Base-by-base conservation (phyloP, 805 yeast genomes). In the Lachancea sp. region DNA sequence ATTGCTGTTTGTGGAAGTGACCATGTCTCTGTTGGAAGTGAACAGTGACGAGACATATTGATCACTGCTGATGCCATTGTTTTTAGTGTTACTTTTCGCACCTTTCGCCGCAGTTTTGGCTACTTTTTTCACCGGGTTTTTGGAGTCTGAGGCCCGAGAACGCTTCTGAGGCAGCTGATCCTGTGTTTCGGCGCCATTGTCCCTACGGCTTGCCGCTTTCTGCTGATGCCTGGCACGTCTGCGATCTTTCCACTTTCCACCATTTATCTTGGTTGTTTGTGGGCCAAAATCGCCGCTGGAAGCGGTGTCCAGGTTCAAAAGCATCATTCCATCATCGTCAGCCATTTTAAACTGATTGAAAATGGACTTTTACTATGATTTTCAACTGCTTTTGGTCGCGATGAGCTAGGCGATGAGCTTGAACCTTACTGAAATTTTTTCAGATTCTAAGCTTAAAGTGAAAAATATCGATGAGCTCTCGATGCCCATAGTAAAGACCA, bases 21-120 rank as follows among this genome's bases (percentile, higher is more conserved):
- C 56, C 29, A 76, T 68, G 37, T 74, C 82, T 7, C 82, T 78
- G 50, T 82, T 79, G 1, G 84, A 77, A 0, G 90, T 76, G 71
- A 91, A 91, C 42, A 91, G 68, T 1, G 97, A 91, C 0, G 97
- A 86, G 2, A 91, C 88, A 54, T 81, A 80, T 8, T 91, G 79
- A 51, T 56, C 42, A 38, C 39, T 17, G n/a, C 13, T 35, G 26
- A n/a, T 33, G 15, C 8, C 11, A 18, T 12, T 12, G 15, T 11
- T 5, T 4, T 18, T 33, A 32, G 25, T 26, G 41, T 34, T 4
- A 18, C 19, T 29, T n/a, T 39, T 27, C 29, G 27, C 27, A 16
- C 31, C 17, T 27, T 20, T 40, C n/a, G 37, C 12, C 13, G n/a
- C 25, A 22, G 26, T 13, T 40, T 33, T 40, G 15, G 37, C 32